phyloP scores from a whole-genome alignment of 345 rosid species.

The Alliaria petiolata region DNA sequence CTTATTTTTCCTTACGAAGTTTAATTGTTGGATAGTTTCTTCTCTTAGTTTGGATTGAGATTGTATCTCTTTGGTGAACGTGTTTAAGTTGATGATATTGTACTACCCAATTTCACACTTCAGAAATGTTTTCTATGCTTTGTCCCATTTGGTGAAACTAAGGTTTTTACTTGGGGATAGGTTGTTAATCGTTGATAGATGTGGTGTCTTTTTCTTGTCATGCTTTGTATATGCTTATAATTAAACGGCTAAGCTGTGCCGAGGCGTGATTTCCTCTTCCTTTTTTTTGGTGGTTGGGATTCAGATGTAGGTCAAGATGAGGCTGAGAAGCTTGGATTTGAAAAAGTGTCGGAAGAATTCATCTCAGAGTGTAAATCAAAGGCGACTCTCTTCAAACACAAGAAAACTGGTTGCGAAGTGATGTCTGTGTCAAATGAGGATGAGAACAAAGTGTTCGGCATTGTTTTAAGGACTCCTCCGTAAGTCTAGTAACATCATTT shows the following conservation, averaged over 20 bases:
- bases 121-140: too few species aligned
- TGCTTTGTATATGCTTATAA: too few species aligned
- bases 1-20: not conserved
- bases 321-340: slow-evolving; percentile 76
- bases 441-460: slow-evolving; percentile 86
- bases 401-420: slow-evolving; percentile 86
- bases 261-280: too few species aligned
- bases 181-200: too few species aligned
- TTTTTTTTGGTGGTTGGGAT: not conserved
- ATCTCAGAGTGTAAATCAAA: slow-evolving; percentile 90
- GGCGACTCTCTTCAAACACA: slow-evolving; percentile 77
- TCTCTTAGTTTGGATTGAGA: not conserved
- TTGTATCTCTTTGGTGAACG: not conserved
- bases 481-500: slow-evolving; percentile 37
- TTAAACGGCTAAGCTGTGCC: too few species aligned
- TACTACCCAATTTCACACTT: too few species aligned
- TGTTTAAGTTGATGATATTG: too few species aligned
- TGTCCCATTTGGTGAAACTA: too few species aligned
- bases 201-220: too few species aligned
- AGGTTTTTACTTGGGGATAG: too few species aligned
- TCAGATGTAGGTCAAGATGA: slow-evolving; percentile 55
- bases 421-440: slow-evolving; percentile 91
- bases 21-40: not conserved
- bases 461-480: slow-evolving; percentile 92
- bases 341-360: slow-evolving; percentile 79